phyloP scores from a whole-genome alignment of 73 alveolate genomes.

The Tetrahymena malaccensis region DNA sequence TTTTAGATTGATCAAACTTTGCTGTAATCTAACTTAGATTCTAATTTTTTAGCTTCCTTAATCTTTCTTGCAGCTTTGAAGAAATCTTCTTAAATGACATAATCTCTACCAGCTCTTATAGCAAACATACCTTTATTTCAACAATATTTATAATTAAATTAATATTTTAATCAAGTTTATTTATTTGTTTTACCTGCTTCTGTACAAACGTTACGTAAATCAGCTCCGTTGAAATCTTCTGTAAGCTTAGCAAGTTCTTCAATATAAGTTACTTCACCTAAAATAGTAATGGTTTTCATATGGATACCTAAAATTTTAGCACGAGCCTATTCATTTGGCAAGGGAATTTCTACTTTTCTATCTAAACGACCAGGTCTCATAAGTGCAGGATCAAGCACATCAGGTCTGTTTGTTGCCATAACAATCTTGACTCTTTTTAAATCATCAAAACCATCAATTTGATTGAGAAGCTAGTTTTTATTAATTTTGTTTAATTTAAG shows the following conservation, averaged over 20 bases:
- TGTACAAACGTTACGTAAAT: slow-evolving; percentile 98
- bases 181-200: slow-evolving; percentile 87
- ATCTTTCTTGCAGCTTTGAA: slow-evolving; percentile 98
- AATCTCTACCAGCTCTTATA: slow-evolving; percentile 96
- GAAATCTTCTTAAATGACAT: slow-evolving; percentile 96
- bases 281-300: slow-evolving; percentile 93
- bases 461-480: slow-evolving; percentile 68
- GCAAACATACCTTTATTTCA: slow-evolving; percentile 93
- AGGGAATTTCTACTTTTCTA: slow-evolving; percentile 97
- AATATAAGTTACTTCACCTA: slow-evolving; percentile 91
- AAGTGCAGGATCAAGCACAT: slow-evolving; percentile 98
- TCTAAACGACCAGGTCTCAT: slow-evolving; percentile 99
- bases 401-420: slow-evolving; percentile 99
- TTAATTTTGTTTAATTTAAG: background rate
- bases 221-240: slow-evolving; percentile 99
- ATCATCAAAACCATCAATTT: slow-evolving; percentile 99
- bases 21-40: slow-evolving; percentile 85
- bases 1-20: slow-evolving; percentile 55
- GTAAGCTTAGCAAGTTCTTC: slow-evolving; percentile 76
- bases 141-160: too few species aligned
- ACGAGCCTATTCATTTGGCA: slow-evolving; percentile 95
- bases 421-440: slow-evolving; percentile 96
- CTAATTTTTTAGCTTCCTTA: slow-evolving; percentile 91
- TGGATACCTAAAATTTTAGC: slow-evolving; percentile 93
- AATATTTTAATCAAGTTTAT: too few species aligned